phyloP scores from a whole-genome alignment of 2,329 filamentous ascomycete species.

The Graphilbum fragrans region DNA sequence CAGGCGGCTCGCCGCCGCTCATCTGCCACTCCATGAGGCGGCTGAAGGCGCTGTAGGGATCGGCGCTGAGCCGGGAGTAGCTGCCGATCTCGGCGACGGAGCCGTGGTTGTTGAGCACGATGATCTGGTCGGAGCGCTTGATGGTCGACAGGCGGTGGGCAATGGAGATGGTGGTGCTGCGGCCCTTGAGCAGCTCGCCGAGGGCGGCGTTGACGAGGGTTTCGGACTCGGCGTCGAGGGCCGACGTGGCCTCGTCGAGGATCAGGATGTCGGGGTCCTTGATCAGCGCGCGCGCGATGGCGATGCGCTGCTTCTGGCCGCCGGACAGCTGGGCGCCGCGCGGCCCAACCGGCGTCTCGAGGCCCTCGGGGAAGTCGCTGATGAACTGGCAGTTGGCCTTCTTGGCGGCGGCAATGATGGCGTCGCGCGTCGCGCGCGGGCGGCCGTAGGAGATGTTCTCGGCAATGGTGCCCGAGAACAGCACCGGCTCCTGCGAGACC shows the following conservation, averaged over 20 bases:
- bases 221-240: constrained; percentile 91
- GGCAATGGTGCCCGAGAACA: constrained; percentile 75
- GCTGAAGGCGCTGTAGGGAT: constrained; percentile 73
- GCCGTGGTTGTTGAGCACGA: constrained; percentile 78
- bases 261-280: constrained; percentile 96
- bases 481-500: constrained; percentile 88
- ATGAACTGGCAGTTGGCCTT: constrained; percentile 97
- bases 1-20: constrained; percentile 60
- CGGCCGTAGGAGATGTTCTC: constrained; percentile 89
- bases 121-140: constrained; percentile 87
- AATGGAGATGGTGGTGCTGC: constrained; percentile 95
- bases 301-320: constrained; percentile 95
- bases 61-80: constrained; percentile 62
- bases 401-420: constrained; percentile 77
- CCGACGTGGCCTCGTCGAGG: constrained; percentile 90
- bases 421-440: constrained; percentile 61
- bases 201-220: constrained; percentile 91
- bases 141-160: constrained; percentile 94
- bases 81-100: constrained; percentile 83
- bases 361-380: constrained; percentile 86
- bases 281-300: constrained; percentile 85
- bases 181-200: constrained; percentile 64
- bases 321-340: constrained; percentile 88
- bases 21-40: constrained; percentile 99
- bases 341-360: constrained; percentile 88